Conservation (phyloP, 139 green algal genomes). For the Coelastrella sp. region DNA sequence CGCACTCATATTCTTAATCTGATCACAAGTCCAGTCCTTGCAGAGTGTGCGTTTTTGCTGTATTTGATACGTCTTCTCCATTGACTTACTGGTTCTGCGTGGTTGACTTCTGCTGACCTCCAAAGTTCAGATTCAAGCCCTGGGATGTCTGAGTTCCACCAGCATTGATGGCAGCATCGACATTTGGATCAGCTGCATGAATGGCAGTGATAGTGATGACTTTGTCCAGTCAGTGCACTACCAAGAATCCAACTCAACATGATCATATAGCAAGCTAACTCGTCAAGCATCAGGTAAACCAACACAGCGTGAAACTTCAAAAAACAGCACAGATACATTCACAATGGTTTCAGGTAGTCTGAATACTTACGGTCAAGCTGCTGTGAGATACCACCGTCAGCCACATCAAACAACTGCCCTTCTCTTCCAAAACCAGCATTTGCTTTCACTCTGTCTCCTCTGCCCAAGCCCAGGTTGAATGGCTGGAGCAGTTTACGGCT, state of each 20-base stretch:
- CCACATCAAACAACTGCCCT: neutral
- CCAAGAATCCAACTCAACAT: no score
- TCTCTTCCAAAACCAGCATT: neutral
- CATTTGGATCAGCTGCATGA: neutral
- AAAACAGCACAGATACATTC: no score
- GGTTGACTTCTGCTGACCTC: neutral
- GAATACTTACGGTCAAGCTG: conserved; percentile 13
- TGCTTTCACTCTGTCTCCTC: neutral
- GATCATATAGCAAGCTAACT: no score
- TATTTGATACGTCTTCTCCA: neutral
- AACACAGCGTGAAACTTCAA: no score
- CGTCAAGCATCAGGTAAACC: no score
- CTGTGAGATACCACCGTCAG: neutral
- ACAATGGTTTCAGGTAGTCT: no score
- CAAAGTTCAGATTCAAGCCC: conserved; percentile 13
- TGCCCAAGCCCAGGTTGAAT: conserved; percentile 13
- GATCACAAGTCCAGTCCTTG: neutral
- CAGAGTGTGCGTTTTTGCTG: neutral
- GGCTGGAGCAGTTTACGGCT: conserved; percentile 39
- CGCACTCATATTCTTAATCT: no score
- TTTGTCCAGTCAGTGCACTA: no score
- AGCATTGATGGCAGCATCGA: conserved; percentile 19
- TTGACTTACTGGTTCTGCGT: conserved; percentile 3
- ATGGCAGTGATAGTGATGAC: no score
- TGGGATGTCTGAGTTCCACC: neutral